Evolutionary conservation across 768 basidiomycete species (phyloP), one percentile per base, ranked within the genome.

Genomic region (Lentinula detonsa): DNA sequence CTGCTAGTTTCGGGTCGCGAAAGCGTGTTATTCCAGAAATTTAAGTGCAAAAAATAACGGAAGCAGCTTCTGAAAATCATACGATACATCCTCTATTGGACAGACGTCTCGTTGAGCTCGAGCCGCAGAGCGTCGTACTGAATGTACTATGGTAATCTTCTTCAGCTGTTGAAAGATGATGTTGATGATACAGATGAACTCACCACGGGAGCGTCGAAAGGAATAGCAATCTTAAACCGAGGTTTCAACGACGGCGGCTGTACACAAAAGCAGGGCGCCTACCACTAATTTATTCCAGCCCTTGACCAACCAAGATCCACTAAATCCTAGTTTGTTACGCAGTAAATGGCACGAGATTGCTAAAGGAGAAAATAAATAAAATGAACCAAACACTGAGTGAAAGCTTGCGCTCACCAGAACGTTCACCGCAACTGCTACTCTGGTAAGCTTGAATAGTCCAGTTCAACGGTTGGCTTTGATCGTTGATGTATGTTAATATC

Each of bases 371-470:
- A 9, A 15, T n/a, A 2, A 48, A 35, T n/a, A 8, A 40, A 57
- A 15, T 48, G 21, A 16, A 5, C 43, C 13, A 31, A 23, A 7
- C 16, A 10, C n/a, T n/a, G n/a, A 31, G 10, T 42, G 16, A 4
- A 23, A 5, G 37, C 18, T 18, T 18, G 28, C 28, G 28, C 60
- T 7, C 23, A 68, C 69, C 69, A 5, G 68, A 70, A 2, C 69
- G 69, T 48, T 65, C 65, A 0, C 66, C 70, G 59, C 70, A 71
- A 48, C 70, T 71, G 54, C 68, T 67, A 45, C 70, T 71, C 54
- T 71, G 46, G n/a, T 59, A 59, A 15, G 58, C 58, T 31, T 50
- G 58, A 9, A 59, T 59, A 4, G 58, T 59, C 58, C 58, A 59
- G 37, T 50, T 59, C 48, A 59, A 50, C 4, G 58, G 58, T 21